Evolutionary conservation across 1,284 basidiomycete species (phyloP), one percentile per base, ranked within the genome.

Genomic region (Bondarzewia mesenterica): DNA sequence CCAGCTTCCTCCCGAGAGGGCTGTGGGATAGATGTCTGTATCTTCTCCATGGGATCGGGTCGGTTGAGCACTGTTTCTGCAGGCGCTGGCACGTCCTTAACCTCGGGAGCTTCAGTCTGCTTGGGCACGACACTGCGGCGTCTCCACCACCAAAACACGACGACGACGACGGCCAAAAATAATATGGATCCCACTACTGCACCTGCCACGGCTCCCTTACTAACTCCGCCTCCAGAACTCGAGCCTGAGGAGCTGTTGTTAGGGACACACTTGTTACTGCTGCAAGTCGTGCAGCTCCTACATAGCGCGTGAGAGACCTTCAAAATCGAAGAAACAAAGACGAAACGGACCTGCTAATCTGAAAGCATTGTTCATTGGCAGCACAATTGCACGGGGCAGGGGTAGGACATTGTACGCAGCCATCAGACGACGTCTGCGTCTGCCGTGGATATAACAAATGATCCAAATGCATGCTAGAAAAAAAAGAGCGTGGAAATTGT

Each of bases 41-140:
- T 62, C 61, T 87, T 88, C 67, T 88, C 85, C 46, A 67, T 80
- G 39, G 86, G 86, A 63, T 89, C 82, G 23, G 85, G 84, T 39
- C 86, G 73, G 60, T 80, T 85, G 51, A 89, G 80, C 22, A 89
- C 87, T 8, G 79, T 77, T 56, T 77, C 82, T 18, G 87, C 85
- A 27, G 82, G 67, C 4, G 85, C 86, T 43, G 85, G 85, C 21
- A 77, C 65, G 55, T 89, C 85, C 60, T 82, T 81, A 54, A 61
- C 55, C 51, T 78, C 77, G 14, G 21, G 63, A 60, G 12, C 54
- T 16, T 25, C n/a, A 5, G 37, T 16, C 21, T 40, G 23, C 32
- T 46, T 43, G 56, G 67, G 59, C 35, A 55, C 57, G 18, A 56
- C 35, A 52, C 38, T 63, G 53, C 72, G 73, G 49, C 80, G 77